A percentile compares a stretch with the other conserved stretches of the same genome.
Evolutionary conservation across 2,329 filamentous ascomycete species (phyloP).

Genomic region (Alternaria viburni): DNA sequence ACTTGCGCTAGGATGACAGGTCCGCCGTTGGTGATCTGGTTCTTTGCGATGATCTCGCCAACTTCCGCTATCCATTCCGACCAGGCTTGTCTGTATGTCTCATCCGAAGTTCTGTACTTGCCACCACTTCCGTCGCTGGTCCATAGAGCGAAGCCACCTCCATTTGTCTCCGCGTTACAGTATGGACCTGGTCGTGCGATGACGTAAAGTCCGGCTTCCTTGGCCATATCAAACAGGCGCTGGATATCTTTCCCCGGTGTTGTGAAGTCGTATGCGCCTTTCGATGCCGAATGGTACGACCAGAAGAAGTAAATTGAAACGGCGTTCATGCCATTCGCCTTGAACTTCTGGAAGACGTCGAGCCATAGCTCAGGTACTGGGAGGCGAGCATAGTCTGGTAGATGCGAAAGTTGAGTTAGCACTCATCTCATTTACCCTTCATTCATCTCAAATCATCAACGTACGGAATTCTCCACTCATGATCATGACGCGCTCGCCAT

Average conservation of each 20-base stretch:
- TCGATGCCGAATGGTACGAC: slow-evolving; percentile 56
- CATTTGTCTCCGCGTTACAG: slow-evolving; percentile 60
- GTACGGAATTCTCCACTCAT: slow-evolving; percentile 58
- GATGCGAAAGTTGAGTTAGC: neutral
- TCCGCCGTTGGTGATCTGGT: slow-evolving; percentile 59
- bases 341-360: slow-evolving; percentile 62
- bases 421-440: neutral
- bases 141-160: slow-evolving; percentile 56
- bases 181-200: slow-evolving; percentile 61
- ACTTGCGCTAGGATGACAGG: slow-evolving; percentile 60
- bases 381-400: slow-evolving; percentile 56
- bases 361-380: slow-evolving; percentile 62
- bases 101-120: slow-evolving; percentile 52
- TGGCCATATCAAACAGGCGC: slow-evolving; percentile 58
- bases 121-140: slow-evolving; percentile 56
- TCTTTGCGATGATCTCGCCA: slow-evolving; percentile 56
- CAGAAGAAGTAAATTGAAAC: slow-evolving; percentile 60
- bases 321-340: slow-evolving; percentile 61
- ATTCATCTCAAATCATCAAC: neutral
- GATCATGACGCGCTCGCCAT: slow-evolving; percentile 57
- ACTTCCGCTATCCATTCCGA: slow-evolving; percentile 56
- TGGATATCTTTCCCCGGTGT: slow-evolving; percentile 59
- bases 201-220: slow-evolving; percentile 60
- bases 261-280: slow-evolving; percentile 58
- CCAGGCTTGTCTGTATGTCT: slow-evolving; percentile 55